Conservation (phyloP, 2,329 filamentous ascomycete genomes). For the Phialocephala sp. region DNA sequence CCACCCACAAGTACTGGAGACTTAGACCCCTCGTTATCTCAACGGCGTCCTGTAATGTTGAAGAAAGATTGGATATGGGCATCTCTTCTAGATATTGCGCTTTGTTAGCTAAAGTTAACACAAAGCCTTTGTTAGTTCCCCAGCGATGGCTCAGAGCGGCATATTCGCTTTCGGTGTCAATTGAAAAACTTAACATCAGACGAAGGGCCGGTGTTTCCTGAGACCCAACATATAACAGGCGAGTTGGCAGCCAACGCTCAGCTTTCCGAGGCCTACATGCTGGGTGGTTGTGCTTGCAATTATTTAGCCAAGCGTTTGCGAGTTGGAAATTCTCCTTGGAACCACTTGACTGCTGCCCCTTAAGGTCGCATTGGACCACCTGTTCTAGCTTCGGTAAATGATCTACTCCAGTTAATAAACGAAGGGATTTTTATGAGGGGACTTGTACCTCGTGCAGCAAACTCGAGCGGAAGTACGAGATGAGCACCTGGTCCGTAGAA, state of each 20-base stretch:
- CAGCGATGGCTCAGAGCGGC: not conserved
- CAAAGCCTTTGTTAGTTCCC: not conserved
- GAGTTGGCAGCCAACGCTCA: not conserved
- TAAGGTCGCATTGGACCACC: not conserved
- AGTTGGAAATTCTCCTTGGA: not conserved
- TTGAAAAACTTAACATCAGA: not conserved
- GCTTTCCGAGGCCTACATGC: not conserved
- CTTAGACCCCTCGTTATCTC: slow-evolving; percentile 12
- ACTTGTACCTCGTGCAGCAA: not conserved
- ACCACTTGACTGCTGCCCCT: not conserved
- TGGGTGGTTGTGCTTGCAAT: not conserved
- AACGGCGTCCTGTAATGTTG: slow-evolving; percentile 14
- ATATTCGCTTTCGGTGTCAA: not conserved
- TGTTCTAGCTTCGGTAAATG: not conserved
- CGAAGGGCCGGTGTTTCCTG: not conserved
- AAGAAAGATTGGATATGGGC: not conserved
- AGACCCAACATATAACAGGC: not conserved
- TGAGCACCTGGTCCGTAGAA: not conserved
- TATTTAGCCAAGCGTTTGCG: not conserved
- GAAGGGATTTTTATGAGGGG: too few species aligned
- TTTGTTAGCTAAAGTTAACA: not conserved
- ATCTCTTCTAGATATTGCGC: not conserved
- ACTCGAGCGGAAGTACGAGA: not conserved
- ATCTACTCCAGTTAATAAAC: too few species aligned
- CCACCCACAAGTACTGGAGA: slow-evolving; percentile 20